Conservation (phyloP, 140 eudicot species). For the Oenanthe javanica region DNA sequence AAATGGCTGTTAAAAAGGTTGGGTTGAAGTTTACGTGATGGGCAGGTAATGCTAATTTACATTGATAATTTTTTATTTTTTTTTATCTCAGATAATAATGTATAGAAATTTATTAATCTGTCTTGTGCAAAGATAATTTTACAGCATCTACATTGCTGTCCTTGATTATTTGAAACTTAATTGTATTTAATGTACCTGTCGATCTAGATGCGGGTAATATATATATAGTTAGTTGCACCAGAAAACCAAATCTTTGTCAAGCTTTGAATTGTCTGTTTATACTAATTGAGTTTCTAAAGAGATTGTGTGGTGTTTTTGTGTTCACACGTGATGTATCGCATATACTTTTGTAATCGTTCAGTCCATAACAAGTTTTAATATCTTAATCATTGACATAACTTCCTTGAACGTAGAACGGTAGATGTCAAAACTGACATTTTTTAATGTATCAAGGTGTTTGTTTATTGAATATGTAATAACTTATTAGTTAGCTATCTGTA, state of each 20-base stretch:
- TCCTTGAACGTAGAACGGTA: not conserved
- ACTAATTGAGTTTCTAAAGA: not conserved
- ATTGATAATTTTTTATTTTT: not conserved
- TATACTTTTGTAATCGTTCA: not conserved
- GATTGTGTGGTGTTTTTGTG: not conserved
- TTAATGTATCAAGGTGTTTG: not conserved
- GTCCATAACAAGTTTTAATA: not conserved
- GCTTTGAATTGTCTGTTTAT: too few relatives aligned
- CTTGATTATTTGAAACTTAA: not conserved
- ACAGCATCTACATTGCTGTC: not conserved
- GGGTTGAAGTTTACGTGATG: not conserved
- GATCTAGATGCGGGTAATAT: not conserved
- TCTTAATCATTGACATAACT: not conserved
- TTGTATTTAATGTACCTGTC: not conserved
- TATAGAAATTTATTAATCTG: not conserved
- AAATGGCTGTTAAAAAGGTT: not conserved
- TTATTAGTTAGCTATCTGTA: not conserved
- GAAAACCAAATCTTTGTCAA: not conserved
- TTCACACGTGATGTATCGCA: conserved; percentile 6
- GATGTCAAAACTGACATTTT: not conserved
- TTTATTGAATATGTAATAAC: not conserved
- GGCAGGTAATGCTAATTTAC: not conserved
- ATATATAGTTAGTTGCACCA: conserved; percentile 1
- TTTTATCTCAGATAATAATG: not conserved
- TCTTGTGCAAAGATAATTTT: not conserved